Evolutionary conservation across 441 rosid species (phyloP).

Genomic region (Gossypium aridum): DNA sequence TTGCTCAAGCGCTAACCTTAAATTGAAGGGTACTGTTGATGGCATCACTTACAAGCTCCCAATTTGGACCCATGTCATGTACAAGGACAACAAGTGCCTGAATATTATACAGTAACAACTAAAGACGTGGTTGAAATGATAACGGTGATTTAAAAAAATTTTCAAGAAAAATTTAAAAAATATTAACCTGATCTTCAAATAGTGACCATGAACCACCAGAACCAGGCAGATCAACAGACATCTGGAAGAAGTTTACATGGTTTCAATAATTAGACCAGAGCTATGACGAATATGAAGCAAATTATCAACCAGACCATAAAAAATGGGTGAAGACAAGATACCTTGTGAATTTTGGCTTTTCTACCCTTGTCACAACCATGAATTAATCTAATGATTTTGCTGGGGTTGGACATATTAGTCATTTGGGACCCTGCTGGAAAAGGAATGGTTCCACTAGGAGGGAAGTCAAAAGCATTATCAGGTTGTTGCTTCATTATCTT

Average conservation of each 20-base stretch:
- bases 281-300: slow-evolving; percentile 11
- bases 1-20: slow-evolving; percentile 45
- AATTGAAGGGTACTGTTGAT: slow-evolving; percentile 83
- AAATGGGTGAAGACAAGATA: slow-evolving; percentile 25
- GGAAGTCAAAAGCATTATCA: slow-evolving; percentile 57
- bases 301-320: slow-evolving; percentile 8
- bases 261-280: slow-evolving; percentile 14
- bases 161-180: no score
- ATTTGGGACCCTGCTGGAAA: slow-evolving; percentile 91
- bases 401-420: slow-evolving; percentile 91
- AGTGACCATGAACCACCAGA: slow-evolving; percentile 84
- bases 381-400: slow-evolving; percentile 60
- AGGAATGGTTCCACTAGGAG: slow-evolving; percentile 56
- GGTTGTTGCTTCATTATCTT: slow-evolving; percentile 61
- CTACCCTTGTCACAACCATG: slow-evolving; percentile 69
- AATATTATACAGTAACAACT: slow-evolving; percentile 12
- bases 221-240: slow-evolving; percentile 65
- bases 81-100: slow-evolving; percentile 99
- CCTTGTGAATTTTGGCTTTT: slow-evolving; percentile 82
- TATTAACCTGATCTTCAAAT: slow-evolving; percentile 96
- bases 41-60: slow-evolving; percentile 99
- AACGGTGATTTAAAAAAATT: no score
- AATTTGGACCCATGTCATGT: slow-evolving; percentile 99
- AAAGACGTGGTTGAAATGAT: no score
- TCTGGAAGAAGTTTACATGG: slow-evolving; percentile 40